Percentiles rank a stretch among this genome's conserved stretches.
phyloP scores from a whole-genome alignment of 129 eudicot genomes.

The Tagetes erecta region DNA sequence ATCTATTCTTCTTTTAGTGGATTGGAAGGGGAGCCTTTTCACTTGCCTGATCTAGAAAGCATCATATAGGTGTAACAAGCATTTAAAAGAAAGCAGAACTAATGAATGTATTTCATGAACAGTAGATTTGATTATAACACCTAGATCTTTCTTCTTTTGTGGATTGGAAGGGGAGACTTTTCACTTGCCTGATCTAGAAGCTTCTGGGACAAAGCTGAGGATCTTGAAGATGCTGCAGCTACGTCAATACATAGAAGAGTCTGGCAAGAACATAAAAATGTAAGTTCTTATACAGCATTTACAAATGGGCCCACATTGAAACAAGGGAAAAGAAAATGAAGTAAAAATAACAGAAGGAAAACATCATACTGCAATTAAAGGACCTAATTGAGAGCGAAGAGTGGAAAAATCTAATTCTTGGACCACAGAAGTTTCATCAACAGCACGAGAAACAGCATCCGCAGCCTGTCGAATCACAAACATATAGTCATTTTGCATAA shows the following conservation, averaged over 20 bases:
- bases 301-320: slow-evolving; percentile 13
- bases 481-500: neutral
- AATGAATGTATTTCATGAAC: neutral
- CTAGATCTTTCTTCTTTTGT: slow-evolving; percentile 3
- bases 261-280: slow-evolving; percentile 41
- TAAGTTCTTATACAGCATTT: slow-evolving; percentile 28
- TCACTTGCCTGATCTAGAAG: slow-evolving; percentile 80
- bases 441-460: slow-evolving; percentile 97
- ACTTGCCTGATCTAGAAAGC: slow-evolving; percentile 61
- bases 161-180: slow-evolving; percentile 13
- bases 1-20: slow-evolving; percentile 6
- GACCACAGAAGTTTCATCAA: slow-evolving; percentile 69
- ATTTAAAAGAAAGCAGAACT: neutral
- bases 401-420: slow-evolving; percentile 81
- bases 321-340: slow-evolving; percentile 13
- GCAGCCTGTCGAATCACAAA: slow-evolving; percentile 59
- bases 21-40: slow-evolving; percentile 14
- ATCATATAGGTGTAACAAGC: slow-evolving; percentile 22
- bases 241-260: slow-evolving; percentile 91
- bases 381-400: slow-evolving; percentile 85
- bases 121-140: slow-evolving; percentile 4
- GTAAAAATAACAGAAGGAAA: slow-evolving; percentile 15
- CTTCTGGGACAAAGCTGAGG: slow-evolving; percentile 64
- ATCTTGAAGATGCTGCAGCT: slow-evolving; percentile 80
- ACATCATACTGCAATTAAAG: slow-evolving; percentile 72